These are phyloP conservation scores for Emericellopsis terricola DNA, from an alignment of 495 filamentous ascomycete species.

Conservation along the genomic window DNA sequence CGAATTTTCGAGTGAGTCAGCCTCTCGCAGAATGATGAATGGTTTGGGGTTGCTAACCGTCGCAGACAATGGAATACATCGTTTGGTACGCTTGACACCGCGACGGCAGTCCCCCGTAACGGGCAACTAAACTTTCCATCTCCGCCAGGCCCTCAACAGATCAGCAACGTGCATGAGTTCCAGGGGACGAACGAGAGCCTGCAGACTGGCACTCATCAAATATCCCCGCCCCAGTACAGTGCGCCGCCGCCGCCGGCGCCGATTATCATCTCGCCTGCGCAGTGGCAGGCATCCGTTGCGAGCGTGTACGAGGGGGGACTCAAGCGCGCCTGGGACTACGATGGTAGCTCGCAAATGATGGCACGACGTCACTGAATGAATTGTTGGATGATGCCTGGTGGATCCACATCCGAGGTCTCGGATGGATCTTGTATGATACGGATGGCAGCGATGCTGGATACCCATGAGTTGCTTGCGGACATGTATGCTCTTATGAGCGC, in stretches of 20 bases:
- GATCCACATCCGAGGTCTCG: too few species aligned
- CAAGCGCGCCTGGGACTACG: conserved; percentile 59
- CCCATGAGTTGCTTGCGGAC: neutral
- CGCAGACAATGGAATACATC: conserved; percentile 79
- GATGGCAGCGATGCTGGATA: neutral
- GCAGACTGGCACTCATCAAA: conserved; percentile 30
- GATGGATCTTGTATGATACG: too few species aligned
- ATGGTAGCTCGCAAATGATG: conserved; percentile 5
- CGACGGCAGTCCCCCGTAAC: conserved; percentile 16
- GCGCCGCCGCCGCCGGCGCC: conserved; percentile 32
- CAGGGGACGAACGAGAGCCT: conserved; percentile 28
- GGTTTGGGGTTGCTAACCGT: neutral
- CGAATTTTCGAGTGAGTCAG: conserved; percentile 70
- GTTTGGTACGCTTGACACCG: conserved; percentile 48
- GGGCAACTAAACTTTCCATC: conserved; percentile 22
- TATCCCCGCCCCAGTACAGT: conserved; percentile 36
- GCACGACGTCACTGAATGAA: conserved; percentile 1
- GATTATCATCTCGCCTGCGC: conserved; percentile 72
- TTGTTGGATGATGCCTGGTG: too few species aligned
- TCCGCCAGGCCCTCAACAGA: conserved; percentile 29
- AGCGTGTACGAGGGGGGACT: conserved; percentile 66
- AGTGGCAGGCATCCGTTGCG: conserved; percentile 94
- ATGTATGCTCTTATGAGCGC: too few species aligned
- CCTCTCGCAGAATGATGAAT: neutral
- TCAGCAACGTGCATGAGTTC: conserved; percentile 31